phyloP scores from a whole-genome alignment of 2,329 filamentous ascomycete species.

The Aspergillus tubingensis region DNA sequence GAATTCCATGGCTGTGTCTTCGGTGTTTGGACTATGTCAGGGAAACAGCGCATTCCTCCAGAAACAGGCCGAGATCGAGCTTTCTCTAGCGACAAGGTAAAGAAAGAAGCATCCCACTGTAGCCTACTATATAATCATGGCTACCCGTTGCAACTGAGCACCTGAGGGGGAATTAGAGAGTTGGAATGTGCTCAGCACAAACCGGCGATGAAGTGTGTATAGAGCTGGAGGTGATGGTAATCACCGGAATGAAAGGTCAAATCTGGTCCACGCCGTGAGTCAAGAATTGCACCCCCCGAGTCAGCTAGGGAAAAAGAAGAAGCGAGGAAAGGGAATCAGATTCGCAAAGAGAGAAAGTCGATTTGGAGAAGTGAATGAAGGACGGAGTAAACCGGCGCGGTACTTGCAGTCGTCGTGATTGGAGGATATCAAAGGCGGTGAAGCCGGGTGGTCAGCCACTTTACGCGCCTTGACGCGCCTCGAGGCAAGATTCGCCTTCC shows the following conservation, averaged over 20 bases:
- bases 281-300: not conserved
- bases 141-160: constrained; percentile 10
- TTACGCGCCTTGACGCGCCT: constrained; percentile 28
- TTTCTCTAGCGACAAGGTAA: not conserved
- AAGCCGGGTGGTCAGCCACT: constrained; percentile 18
- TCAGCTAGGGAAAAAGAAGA: not conserved
- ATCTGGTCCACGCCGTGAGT: not conserved
- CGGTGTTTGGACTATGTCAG: not conserved
- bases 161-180: not conserved
- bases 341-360: not conserved
- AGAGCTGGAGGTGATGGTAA: too few relatives aligned
- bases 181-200: not conserved
- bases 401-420: constrained; percentile 12
- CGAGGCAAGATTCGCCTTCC: not conserved
- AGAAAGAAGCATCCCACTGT: constrained; percentile 1
- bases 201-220: not conserved
- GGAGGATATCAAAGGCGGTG: constrained; percentile 27
- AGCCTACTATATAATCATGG: constrained; percentile 19
- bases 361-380: constrained; percentile 1
- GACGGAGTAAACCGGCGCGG: constrained; percentile 15
- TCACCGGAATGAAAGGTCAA: not conserved
- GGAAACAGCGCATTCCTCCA: constrained; percentile 21
- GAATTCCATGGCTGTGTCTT: constrained; percentile 39
- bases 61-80: not conserved
- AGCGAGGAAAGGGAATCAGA: not conserved